Base-by-base conservation (phyloP, 345 rosid genomes). In the Rhodomyrtus tomentosa region DNA sequence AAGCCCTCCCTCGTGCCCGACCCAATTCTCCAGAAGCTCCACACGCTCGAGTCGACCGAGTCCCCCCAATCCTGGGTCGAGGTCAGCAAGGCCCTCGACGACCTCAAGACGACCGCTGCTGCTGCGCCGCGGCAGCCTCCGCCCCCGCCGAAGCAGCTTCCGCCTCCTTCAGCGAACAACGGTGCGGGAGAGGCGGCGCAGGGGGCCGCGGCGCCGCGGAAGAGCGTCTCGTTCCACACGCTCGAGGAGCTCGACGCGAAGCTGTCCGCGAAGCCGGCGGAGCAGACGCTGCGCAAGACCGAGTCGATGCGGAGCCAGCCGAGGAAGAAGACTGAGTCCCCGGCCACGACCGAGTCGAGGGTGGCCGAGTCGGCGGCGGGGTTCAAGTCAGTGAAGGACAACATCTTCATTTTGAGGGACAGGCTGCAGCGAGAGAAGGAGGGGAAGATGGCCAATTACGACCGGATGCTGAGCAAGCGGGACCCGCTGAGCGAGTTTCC, bases 21-120 rank as follows among this genome's bases (percentile, higher is more conserved):
- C 49, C 85, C 86, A 1, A 84, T 94, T 48, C 91, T 90, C 7
- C 95, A 95, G 50, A 95, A 93, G 86, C 93, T 92, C 85, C 87
- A 87, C 51, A 91, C 85, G 82, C 79, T 90, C 36, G 98, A 92
- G 4, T 22, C 90, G 7, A 81, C 53, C 18, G 93, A 91, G n/a
- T 87, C 93, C 84, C 98, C 99, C 85, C 93, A 90, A 68, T 90
- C 99, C 9, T 96, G 99, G 99, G 96, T 92, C 22, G 99, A 98
- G 53, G 98, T 98, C 68, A 96, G 98, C 82, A 96, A 95, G 84
- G 93, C 96, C 29, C 87, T 98, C 1, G 93, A 93, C 84, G 91
- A 92, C 85, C 93, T 95, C 74, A 93, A 95, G 84, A 93, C 95
- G 7, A 42, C 85, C 80, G 68, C 45, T 50, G 11, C 85, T 72